phyloP scores from a whole-genome alignment of 305 asterid genomes.

The Rubia occidens region DNA sequence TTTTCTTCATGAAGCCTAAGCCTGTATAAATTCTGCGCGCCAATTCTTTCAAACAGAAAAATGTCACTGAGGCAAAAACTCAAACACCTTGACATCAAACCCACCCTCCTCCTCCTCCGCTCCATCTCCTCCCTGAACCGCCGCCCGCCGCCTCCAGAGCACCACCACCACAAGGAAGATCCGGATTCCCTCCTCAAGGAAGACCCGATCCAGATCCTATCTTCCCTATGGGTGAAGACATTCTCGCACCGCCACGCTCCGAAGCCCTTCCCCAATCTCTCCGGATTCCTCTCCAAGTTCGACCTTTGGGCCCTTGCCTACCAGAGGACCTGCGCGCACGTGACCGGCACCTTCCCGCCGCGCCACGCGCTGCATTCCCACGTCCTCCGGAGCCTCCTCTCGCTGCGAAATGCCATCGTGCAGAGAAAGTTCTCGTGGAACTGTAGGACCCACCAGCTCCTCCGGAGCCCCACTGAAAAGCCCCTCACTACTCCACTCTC shows the following conservation, averaged over 20 bases:
- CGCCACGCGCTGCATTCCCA: conserved; percentile 49
- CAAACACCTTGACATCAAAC: conserved; percentile 46
- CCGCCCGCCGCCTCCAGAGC: neutral
- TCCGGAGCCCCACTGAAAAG: conserved; percentile 58
- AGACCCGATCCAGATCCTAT: conserved; percentile 63
- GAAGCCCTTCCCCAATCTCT: conserved; percentile 61
- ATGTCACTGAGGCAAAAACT: conserved; percentile 55
- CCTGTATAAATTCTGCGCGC: neutral
- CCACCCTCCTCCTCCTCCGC: conserved; percentile 30
- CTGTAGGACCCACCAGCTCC: conserved; percentile 40
- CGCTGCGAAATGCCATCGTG: conserved; percentile 60
- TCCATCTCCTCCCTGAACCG: conserved; percentile 13
- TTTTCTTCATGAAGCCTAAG: no score
- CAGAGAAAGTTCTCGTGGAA: conserved; percentile 59
- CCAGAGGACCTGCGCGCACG: conserved; percentile 81
- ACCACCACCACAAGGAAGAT: conserved; percentile 27
- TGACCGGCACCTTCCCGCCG: conserved; percentile 80
- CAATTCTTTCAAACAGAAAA: conserved; percentile 7
- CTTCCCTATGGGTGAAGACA: conserved; percentile 78
- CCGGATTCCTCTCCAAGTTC: conserved; percentile 75
- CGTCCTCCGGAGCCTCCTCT: conserved; percentile 42
- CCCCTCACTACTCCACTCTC: conserved; percentile 42
- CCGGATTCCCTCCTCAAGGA: conserved; percentile 56
- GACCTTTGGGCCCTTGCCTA: conserved; percentile 93
- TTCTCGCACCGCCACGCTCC: conserved; percentile 44